These are phyloP conservation scores for Tylopilus subfusipes DNA, from an alignment of 768 basidiomycete species.

Conservation along the genomic window DNA sequence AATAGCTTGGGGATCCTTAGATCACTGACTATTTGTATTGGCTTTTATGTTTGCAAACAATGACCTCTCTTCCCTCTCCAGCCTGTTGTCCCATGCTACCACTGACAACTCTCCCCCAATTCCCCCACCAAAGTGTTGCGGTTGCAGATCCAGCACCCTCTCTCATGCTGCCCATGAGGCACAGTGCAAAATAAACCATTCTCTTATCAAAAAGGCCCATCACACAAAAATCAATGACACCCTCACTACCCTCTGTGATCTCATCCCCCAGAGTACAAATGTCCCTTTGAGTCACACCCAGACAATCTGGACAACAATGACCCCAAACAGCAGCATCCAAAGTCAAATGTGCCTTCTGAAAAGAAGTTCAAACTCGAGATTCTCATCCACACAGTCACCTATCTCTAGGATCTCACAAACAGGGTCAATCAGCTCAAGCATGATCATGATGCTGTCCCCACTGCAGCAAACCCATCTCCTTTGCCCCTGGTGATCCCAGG, in stretches of 20 bases:
- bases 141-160: constrained; percentile 65
- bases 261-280: constrained; percentile 61
- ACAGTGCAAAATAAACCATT: constrained; percentile 90
- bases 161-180: constrained; percentile 79
- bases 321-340: constrained; percentile 24
- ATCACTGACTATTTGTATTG: too few relatives aligned
- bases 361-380: constrained; percentile 95
- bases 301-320: constrained; percentile 34
- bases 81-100: constrained; percentile 23
- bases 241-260: constrained; percentile 65
- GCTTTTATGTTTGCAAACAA: too few relatives aligned
- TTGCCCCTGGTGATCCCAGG: neutral
- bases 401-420: constrained; percentile 66
- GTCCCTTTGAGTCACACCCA: constrained; percentile 22
- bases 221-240: constrained; percentile 97
- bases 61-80: constrained; percentile 6
- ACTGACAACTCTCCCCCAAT: constrained; percentile 19
- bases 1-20: too few relatives aligned
- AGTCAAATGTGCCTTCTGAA: constrained; percentile 46
- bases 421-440: constrained; percentile 48
- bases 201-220: constrained; percentile 89
- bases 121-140: constrained; percentile 54
- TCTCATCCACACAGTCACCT: constrained; percentile 75
- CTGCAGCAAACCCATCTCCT: constrained; percentile 21
- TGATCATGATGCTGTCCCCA: constrained; percentile 20